phyloP scores from a whole-genome alignment of 768 basidiomycete genomes.

The Boletus rubescentipes region DNA sequence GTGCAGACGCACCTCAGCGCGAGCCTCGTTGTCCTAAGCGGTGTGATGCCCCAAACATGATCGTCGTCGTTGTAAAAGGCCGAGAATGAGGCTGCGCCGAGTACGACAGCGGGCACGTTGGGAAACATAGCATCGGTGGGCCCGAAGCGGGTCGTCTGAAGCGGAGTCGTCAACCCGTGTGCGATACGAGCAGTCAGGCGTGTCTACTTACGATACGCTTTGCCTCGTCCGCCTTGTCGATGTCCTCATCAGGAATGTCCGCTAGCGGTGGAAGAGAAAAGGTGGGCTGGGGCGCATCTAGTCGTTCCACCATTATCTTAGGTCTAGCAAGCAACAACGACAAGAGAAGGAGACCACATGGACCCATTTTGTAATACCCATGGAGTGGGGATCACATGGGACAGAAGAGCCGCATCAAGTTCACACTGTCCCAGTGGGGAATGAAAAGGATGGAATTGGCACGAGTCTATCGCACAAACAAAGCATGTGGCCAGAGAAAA shows the following conservation, averaged over 20 bases:
- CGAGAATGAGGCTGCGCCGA: constrained; percentile 73
- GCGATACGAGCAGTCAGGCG: not conserved
- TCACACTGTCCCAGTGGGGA: constrained; percentile 1
- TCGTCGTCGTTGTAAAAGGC: constrained; percentile 63
- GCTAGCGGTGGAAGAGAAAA: constrained; percentile 40
- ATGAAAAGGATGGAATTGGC: constrained; percentile 19
- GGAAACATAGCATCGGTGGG: constrained; percentile 31
- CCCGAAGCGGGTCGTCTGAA: constrained; percentile 34
- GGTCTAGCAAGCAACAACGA: not conserved
- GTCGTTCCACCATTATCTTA: constrained; percentile 38
- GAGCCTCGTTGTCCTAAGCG: constrained; percentile 66
- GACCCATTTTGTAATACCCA: not conserved
- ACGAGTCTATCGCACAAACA: constrained; percentile 20
- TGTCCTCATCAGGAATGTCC: constrained; percentile 40
- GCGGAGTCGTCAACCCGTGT: constrained; percentile 4
- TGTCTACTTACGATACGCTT: constrained; percentile 33
- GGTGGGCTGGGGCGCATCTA: constrained; percentile 42
- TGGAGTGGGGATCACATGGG: constrained; percentile 5
- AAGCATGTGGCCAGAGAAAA: not conserved
- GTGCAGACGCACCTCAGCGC: constrained; percentile 62
- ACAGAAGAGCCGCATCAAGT: not conserved
- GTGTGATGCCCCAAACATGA: constrained; percentile 52
- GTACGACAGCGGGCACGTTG: constrained; percentile 51
- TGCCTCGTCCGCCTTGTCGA: constrained; percentile 39
- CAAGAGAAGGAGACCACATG: not conserved